Evolutionary conservation across 1,284 basidiomycete species (phyloP).

Genomic region (Ceratobasidium sp.): DNA sequence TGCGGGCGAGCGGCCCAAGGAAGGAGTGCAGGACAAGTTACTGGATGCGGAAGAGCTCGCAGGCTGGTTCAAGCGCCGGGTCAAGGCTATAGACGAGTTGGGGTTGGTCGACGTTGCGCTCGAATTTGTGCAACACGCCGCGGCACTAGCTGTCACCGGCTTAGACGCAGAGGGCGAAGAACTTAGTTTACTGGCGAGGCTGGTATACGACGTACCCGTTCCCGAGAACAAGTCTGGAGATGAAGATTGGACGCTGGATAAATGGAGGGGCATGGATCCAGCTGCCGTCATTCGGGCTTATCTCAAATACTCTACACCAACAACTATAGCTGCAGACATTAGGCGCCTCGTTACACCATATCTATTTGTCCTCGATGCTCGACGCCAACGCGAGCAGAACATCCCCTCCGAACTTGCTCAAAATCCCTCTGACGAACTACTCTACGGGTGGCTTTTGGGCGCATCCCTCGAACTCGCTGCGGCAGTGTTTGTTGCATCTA

Average conservation of each 20-base stretch:
- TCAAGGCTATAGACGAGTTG: slow-evolving; percentile 71
- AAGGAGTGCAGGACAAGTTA: slow-evolving; percentile 5
- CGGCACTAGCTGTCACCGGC: slow-evolving; percentile 80
- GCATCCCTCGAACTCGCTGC: slow-evolving; percentile 77
- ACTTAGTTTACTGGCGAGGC: slow-evolving; percentile 83
- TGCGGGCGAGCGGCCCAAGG: slow-evolving; percentile 16
- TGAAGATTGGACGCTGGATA: slow-evolving; percentile 73
- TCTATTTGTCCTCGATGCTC: slow-evolving; percentile 88
- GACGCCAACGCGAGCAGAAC: slow-evolving; percentile 80
- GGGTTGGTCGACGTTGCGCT: slow-evolving; percentile 87
- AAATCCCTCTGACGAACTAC: slow-evolving; percentile 57
- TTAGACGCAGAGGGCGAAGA: slow-evolving; percentile 92
- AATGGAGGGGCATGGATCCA: slow-evolving; percentile 79
- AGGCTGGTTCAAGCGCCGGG: slow-evolving; percentile 80
- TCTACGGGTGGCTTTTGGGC: slow-evolving; percentile 82
- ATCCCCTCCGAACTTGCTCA: slow-evolving; percentile 74
- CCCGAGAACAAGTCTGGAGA: slow-evolving; percentile 60
- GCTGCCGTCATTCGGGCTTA: slow-evolving; percentile 79
- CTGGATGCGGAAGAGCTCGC: slow-evolving; percentile 65
- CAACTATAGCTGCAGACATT: slow-evolving; percentile 78
- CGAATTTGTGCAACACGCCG: slow-evolving; percentile 85
- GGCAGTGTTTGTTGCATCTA: slow-evolving; percentile 88
- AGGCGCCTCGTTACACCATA: slow-evolving; percentile 88
- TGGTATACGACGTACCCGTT: slow-evolving; percentile 84
- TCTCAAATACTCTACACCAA: slow-evolving; percentile 76